A percentile compares a stretch with the other conserved stretches of the same genome.
phyloP scores from a whole-genome alignment of 2,329 filamentous ascomycete species.

The Fonsecaea pedrosoi region DNA sequence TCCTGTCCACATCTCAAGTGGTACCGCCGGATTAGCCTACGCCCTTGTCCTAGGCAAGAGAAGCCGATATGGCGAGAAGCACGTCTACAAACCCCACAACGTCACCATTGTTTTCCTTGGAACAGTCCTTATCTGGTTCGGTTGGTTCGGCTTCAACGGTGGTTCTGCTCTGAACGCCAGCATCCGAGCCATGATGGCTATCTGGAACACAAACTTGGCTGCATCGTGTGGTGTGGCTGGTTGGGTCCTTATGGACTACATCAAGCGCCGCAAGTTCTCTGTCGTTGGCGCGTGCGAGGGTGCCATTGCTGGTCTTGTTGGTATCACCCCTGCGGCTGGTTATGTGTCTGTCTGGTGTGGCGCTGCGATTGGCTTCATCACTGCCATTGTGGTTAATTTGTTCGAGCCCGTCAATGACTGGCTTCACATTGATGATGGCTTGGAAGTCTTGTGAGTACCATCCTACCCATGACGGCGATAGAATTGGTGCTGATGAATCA shows the following conservation, averaged over 20 bases:
- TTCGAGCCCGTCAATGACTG: conserved; percentile 61
- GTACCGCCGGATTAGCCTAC: conserved; percentile 74
- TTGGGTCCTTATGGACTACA: conserved; percentile 80
- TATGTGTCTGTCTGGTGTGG: conserved; percentile 77
- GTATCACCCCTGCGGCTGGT: conserved; percentile 86
- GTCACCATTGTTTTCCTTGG: conserved; percentile 76
- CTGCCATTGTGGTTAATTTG: conserved; percentile 58
- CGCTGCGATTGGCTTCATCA: conserved; percentile 63
- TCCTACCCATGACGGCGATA: background rate
- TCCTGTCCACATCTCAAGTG: conserved; percentile 76
- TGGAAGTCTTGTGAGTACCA: conserved; percentile 58
- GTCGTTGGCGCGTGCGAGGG: conserved; percentile 92
- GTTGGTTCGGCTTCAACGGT: conserved; percentile 92
- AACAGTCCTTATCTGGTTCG: conserved; percentile 58
- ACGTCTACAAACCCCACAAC: conserved; percentile 69
- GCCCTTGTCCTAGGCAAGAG: conserved; percentile 76
- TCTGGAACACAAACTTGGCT: conserved; percentile 82
- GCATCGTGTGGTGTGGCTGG: conserved; percentile 85
- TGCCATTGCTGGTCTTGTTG: conserved; percentile 85
- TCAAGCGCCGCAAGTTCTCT: conserved; percentile 86
- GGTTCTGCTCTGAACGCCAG: conserved; percentile 84
- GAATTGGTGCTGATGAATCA: background rate
- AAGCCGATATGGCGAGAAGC: conserved; percentile 59
- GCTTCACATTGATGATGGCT: conserved; percentile 63
- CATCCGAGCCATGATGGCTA: conserved; percentile 83